Base-by-base conservation (phyloP, 2,329 filamentous ascomycete species). In the Aspergillus sp. region DNA sequence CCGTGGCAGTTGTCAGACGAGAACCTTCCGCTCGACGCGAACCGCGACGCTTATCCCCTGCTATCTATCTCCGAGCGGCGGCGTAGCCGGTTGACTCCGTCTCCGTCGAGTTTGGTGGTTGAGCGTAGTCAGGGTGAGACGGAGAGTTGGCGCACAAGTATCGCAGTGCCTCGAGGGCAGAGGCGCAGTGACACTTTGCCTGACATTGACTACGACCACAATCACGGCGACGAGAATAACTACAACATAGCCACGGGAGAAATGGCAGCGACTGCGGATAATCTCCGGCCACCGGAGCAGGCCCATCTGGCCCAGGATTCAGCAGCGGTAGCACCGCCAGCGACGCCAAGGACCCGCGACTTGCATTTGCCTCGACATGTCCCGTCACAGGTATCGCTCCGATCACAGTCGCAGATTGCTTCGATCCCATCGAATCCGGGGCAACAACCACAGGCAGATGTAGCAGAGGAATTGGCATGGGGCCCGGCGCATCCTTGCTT, bases 401-500 rank as follows among this genome's bases (percentile, higher is more conserved):
- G 66, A 38, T 69, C 67, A 4, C 67, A 69, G 45, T 65, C 69
- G 4, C 66, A 67, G 46, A 63, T 66, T 38, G 66, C 67, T 7
- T 66, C 67, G 0, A 52, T 68, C n/a, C 66, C 68, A 1, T 69
- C 67, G 10, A 64, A 68, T 27, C 63, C 65, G 7, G 63, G 59
- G 23, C 57, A 60, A 33, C 53, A 58, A 49, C 60, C 66, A 15
- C 79, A 84, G 43, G 67, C 62, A 12, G 79, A 83, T 44, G 77
- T 80, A 19, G 83, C 82, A 23, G 76, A 83, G 46, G 85, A 86
- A 53, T 82, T 89, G 45, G 82, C 89, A 68, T 98, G 93, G 93
- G 91, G 93, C 0, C 90, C 90, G 12, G 83, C 86, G 37, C 93
- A 98, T 65, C 91, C 93, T 4, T 98, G 93, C 67, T 97, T 85